These are phyloP conservation scores for Pseudoturritis turrita DNA, from an alignment of 345 rosid species.

Conservation along the genomic window DNA sequence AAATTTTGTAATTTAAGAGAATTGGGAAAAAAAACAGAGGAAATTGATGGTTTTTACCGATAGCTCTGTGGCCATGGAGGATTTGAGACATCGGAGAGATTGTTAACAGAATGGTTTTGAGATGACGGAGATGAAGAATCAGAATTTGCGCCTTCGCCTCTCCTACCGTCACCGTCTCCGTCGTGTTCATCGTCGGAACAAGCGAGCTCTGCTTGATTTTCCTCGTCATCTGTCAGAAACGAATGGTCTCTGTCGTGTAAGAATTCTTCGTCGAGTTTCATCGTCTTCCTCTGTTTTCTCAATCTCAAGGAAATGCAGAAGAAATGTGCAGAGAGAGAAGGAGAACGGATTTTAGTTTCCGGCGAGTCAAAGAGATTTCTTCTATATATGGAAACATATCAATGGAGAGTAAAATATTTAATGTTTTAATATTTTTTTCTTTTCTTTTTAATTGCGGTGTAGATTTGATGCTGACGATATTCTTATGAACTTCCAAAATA, in stretches of 20 bases:
- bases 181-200: slow-evolving; percentile 37
- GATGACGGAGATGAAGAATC: slow-evolving; percentile 27
- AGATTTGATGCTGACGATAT: slow-evolving; percentile 8
- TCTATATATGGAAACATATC: slow-evolving; percentile 27
- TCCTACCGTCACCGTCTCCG: slow-evolving; percentile 27
- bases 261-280: slow-evolving; percentile 70
- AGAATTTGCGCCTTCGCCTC: slow-evolving; percentile 4
- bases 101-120: slow-evolving; percentile 10
- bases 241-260: slow-evolving; percentile 58
- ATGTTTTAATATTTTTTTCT: slow-evolving; percentile 1
- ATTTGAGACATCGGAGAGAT: slow-evolving; percentile 1
- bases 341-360: neutral
- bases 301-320: neutral
- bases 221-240: slow-evolving; percentile 74
- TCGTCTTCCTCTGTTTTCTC: slow-evolving; percentile 16
- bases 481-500: slow-evolving; percentile 2
- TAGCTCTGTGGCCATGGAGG: slow-evolving; percentile 73
- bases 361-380: slow-evolving; percentile 19
- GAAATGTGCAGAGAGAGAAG: neutral
- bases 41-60: slow-evolving; percentile 36
- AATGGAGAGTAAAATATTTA: neutral
- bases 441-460: slow-evolving; percentile 17
- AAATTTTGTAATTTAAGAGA: neutral
- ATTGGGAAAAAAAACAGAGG: slow-evolving; percentile 24
- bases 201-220: slow-evolving; percentile 55